These are phyloP conservation scores for Ophiostoma angusticollis DNA, from an alignment of 2,329 filamentous ascomycete species.

Conservation along the genomic window DNA sequence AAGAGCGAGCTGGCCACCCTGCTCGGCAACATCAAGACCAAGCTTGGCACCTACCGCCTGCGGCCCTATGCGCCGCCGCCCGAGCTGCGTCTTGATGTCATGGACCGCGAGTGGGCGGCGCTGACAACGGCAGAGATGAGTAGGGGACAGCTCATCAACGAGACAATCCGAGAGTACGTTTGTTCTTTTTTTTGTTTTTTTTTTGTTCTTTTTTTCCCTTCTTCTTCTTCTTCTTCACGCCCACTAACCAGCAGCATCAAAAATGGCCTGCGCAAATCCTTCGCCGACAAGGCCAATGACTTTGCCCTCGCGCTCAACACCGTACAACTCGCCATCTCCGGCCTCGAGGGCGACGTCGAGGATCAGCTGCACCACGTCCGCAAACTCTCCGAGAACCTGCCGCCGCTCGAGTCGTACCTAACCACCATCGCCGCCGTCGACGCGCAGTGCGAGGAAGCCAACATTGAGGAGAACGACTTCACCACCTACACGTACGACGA, in stretches of 20 bases:
- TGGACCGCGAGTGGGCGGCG: constrained; percentile 70
- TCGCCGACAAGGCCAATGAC: constrained; percentile 97
- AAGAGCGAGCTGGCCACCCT: constrained; percentile 91
- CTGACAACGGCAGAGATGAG: constrained; percentile 76
- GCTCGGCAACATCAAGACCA: constrained; percentile 97
- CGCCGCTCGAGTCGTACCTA: constrained; percentile 83
- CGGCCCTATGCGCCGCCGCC: constrained; percentile 81
- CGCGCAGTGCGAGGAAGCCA: constrained; percentile 83
- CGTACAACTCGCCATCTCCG: constrained; percentile 85
- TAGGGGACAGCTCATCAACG: constrained; percentile 88
- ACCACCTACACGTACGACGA: constrained; percentile 99
- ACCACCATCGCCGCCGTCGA: constrained; percentile 78
- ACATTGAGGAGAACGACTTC: constrained; percentile 98
- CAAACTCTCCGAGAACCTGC: constrained; percentile 70
- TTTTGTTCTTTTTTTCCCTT: neutral
- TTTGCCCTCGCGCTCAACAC: constrained; percentile 93
- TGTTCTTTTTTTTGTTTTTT: neutral
- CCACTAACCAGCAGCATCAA: constrained; percentile 54
- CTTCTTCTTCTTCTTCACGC: neutral
- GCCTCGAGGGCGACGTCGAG: constrained; percentile 92
- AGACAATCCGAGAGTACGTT: constrained; percentile 82
- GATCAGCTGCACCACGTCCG: constrained; percentile 84
- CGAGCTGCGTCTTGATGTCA: constrained; percentile 66
- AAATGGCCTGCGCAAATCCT: constrained; percentile 79
- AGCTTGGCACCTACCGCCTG: constrained; percentile 85